phyloP scores from a whole-genome alignment of 2,329 filamentous ascomycete genomes.

The Paecilomyces fulvus region DNA sequence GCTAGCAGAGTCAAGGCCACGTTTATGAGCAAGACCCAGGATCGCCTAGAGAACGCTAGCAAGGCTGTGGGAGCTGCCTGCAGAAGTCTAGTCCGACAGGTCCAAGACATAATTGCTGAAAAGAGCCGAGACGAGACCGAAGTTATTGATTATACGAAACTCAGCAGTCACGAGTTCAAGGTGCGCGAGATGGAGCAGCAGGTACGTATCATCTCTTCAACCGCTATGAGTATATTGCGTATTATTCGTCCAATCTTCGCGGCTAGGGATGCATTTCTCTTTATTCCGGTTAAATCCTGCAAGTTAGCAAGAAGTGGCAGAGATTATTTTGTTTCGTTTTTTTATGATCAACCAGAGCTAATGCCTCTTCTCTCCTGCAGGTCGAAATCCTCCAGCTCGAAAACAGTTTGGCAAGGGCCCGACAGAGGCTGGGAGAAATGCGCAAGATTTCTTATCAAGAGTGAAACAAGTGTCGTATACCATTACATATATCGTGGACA shows the following conservation, averaged over 20 bases:
- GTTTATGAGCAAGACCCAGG: conserved; percentile 97
- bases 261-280: background rate
- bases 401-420: conserved; percentile 70
- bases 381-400: conserved; percentile 96
- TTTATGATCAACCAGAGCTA: conserved; percentile 5
- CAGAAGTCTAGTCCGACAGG: conserved; percentile 78
- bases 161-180: conserved; percentile 95
- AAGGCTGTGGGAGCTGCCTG: conserved; percentile 90
- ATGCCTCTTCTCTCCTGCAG: conserved; percentile 39
- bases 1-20: conserved; percentile 93
- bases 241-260: background rate
- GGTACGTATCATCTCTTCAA: conserved; percentile 48
- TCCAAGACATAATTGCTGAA: conserved; percentile 88
- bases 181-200: conserved; percentile 99
- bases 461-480: conserved; percentile 13
- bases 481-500: background rate
- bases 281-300: background rate
- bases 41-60: conserved; percentile 79
- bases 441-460: conserved; percentile 91
- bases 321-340: background rate
- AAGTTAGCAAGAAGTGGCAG: background rate
- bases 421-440: conserved; percentile 89
- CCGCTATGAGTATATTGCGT: background rate
- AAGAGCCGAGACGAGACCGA: conserved; percentile 70
- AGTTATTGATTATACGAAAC: conserved; percentile 73